Base-by-base conservation (phyloP, 768 basidiomycete genomes). In the Panaeolus papilionaceus region DNA sequence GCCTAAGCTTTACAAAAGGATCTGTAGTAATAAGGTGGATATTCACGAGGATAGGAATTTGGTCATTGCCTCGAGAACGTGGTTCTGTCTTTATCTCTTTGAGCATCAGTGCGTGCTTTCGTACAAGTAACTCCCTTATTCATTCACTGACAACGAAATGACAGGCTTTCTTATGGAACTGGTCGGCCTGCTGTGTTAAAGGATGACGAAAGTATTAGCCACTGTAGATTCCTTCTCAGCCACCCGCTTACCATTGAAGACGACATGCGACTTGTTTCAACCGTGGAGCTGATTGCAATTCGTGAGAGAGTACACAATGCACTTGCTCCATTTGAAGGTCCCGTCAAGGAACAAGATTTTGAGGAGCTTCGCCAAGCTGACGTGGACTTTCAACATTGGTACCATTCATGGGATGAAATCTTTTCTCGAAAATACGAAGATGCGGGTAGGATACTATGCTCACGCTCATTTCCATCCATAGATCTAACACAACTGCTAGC, bases 191-290 rank as follows among this genome's bases (percentile, higher is more conserved):
- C 95, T 0, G 94, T 98, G 54, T 81, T 98, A 37, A 92, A 93
- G 73, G 94, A 97, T 68, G 96, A 98, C 71, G 95, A 96, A 75
- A 92, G 94, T 63, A 95, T 98, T 67, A 85, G 84, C 73, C 88
- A 93, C 68, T 94, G 93, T 71, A 88, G 92, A 40, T 81, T 90
- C 58, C 83, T 98, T 20, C 80, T 98, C 26, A 88, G 90, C 70
- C 96, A 98, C 76, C 96, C 96, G 42, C 80, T 97, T 37, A 87
- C 94, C 14, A 93, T 97, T 68, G 91, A 94, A 73, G 95, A 97
- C 71, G 96, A 98, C 73, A 95, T 95, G 88, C 91, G 96, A 66
- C 87, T 98, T 14, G 93, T 98, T 12, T 96, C 96, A 3, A 96
- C 94, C 2, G 95, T 98, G 33, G 95, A 98, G 74, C 85, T 97